phyloP scores from a whole-genome alignment of 2,329 filamentous ascomycete genomes.

The Didymella sp. region DNA sequence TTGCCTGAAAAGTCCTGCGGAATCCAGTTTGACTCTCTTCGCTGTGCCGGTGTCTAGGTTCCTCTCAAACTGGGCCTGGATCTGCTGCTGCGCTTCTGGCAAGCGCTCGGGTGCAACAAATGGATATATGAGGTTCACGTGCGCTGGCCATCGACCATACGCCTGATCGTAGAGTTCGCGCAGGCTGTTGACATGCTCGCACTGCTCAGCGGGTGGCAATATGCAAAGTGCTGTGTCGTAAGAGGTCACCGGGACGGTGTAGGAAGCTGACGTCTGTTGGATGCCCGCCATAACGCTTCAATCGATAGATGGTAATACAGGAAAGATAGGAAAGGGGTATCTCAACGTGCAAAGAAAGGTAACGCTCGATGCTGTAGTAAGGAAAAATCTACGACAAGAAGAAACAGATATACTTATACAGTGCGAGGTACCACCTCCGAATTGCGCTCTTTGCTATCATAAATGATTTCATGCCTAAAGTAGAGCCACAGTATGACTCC shows the following conservation, averaged over 20 bases:
- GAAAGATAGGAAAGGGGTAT: conserved; percentile 18
- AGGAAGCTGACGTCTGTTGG: conserved; percentile 2
- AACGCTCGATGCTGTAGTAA: not conserved
- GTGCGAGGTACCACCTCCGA: not conserved
- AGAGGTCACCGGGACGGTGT: conserved; percentile 46
- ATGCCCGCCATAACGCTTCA: conserved; percentile 28
- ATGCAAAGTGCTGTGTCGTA: conserved; percentile 68
- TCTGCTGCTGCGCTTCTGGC: conserved; percentile 51
- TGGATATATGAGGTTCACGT: conserved; percentile 71
- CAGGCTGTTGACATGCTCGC: conserved; percentile 60
- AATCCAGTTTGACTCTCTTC: conserved; percentile 43
- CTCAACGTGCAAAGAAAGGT: conserved; percentile 5
- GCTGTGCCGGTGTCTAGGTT: conserved; percentile 4
- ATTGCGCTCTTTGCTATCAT: not conserved
- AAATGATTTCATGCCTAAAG: conserved; percentile 4
- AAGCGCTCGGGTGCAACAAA: conserved; percentile 63
- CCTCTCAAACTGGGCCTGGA: conserved; percentile 47
- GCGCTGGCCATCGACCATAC: conserved; percentile 68
- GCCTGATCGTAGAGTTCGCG: conserved; percentile 69
- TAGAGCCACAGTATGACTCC: conserved; percentile 27
- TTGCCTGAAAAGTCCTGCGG: conserved; percentile 58
- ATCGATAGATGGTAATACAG: not conserved
- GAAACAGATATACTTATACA: conserved; percentile 9
- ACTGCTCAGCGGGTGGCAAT: conserved; percentile 60
- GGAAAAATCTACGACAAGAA: not conserved